Percentiles rank a stretch among this genome's conserved stretches.
phyloP scores from a whole-genome alignment of 441 rosid species.

The Iberis amara region DNA sequence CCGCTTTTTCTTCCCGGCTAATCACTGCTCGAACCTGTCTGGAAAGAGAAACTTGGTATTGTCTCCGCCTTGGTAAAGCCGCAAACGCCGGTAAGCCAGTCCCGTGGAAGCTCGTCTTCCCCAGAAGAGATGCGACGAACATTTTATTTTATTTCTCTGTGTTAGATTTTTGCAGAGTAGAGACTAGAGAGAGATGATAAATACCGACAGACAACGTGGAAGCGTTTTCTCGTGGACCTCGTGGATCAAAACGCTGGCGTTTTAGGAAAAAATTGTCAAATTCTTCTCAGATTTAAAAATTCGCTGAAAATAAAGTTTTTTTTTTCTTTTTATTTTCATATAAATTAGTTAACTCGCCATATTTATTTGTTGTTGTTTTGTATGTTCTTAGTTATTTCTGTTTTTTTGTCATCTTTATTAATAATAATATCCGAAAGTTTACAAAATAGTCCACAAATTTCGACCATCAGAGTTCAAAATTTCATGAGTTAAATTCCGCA shows the following conservation, averaged over 20 bases:
- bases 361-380: no score
- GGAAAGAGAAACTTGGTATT: background rate
- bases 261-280: background rate
- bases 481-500: no score
- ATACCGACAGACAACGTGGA: slow-evolving; percentile 1
- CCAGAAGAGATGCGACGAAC: slow-evolving; percentile 37
- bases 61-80: slow-evolving; percentile 10
- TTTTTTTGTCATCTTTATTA: no score
- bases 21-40: slow-evolving; percentile 48
- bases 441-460: no score
- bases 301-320: no score
- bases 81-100: slow-evolving; percentile 26
- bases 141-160: background rate
- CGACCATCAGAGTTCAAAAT: no score
- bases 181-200: slow-evolving; percentile 21
- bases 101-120: slow-evolving; percentile 40
- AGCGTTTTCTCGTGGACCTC: slow-evolving; percentile 12
- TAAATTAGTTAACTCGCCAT: no score
- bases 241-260: slow-evolving; percentile 9
- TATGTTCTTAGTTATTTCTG: no score
- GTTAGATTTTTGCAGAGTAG: slow-evolving; percentile 5
- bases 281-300: no score
- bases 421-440: no score
- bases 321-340: no score
- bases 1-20: slow-evolving; percentile 55